These are phyloP conservation scores for Gracilaria domingensis DNA, from an alignment of 23 red algal species.

Conservation along the genomic window DNA sequence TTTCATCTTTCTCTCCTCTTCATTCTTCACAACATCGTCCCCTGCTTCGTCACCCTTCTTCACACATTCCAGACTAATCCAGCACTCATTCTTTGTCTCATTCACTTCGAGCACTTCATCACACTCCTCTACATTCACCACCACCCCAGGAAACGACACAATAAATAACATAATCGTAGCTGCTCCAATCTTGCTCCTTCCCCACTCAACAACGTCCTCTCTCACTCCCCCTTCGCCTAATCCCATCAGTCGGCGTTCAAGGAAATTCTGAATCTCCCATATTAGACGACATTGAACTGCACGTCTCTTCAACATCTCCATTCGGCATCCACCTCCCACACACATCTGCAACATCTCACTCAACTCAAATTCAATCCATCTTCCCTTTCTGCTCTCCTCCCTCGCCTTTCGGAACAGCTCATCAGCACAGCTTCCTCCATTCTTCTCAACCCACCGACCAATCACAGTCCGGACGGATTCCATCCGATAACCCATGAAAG, in stretches of 20 bases:
- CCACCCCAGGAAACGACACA: not conserved
- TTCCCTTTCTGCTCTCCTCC: no score
- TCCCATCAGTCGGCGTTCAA: not conserved
- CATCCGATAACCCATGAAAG: constrained; percentile 31
- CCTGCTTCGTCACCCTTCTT: not conserved
- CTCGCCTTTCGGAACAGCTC: not conserved
- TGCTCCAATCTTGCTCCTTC: no score
- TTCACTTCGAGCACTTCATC: not conserved
- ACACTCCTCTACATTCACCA: not conserved
- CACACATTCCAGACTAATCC: not conserved
- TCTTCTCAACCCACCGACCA: not conserved
- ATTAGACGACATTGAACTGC: not conserved
- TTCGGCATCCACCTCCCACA: not conserved
- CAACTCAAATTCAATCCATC: not conserved
- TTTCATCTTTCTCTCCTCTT: not conserved
- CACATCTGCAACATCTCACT: not conserved
- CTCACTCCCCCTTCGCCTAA: no score
- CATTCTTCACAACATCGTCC: not conserved
- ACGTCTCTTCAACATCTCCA: not conserved
- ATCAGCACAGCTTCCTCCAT: not conserved
- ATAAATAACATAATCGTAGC: not conserved
- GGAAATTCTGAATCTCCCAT: not conserved
- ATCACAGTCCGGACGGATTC: not conserved
- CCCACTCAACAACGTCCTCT: no score
- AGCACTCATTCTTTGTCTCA: not conserved